Evolutionary conservation across 139 green algal species (phyloP).

Genomic region (Pedinophyceae sp.): DNA sequence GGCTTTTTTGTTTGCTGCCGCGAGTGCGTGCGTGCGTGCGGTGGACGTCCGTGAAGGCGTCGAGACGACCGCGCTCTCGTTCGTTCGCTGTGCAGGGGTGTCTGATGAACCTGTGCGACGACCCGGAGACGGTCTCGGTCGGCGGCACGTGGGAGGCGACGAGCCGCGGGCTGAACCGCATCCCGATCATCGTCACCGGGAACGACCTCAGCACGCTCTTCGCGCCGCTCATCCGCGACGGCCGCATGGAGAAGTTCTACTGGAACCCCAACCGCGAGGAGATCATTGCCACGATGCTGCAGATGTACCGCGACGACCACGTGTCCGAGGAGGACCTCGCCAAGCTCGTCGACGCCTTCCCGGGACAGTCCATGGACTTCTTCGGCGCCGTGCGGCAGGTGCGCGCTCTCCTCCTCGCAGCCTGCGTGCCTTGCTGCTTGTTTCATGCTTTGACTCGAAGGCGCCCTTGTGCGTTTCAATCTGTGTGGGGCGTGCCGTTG

Average conservation of each 20-base stretch:
- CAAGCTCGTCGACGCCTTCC: slow-evolving; percentile 53
- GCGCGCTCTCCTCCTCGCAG: neutral
- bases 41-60: too few relatives aligned
- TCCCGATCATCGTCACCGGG: slow-evolving; percentile 69
- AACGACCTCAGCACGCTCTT: slow-evolving; percentile 79
- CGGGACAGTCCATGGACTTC: slow-evolving; percentile 69
- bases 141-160: neutral
- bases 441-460: neutral
- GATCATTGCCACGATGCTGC: slow-evolving; percentile 40
- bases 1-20: too few relatives aligned
- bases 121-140: slow-evolving; percentile 22
- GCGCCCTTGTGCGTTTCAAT: neutral
- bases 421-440: neutral
- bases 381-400: slow-evolving; percentile 47
- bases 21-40: too few relatives aligned
- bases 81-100: slow-evolving; percentile 43
- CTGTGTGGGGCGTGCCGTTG: too few relatives aligned
- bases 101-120: slow-evolving; percentile 83
- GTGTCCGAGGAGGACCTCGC: slow-evolving; percentile 47
- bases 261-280: slow-evolving; percentile 58
- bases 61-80: too few relatives aligned
- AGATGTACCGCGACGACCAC: slow-evolving; percentile 62
- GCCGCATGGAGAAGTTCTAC: slow-evolving; percentile 43
- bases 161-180: slow-evolving; percentile 9
- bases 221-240: slow-evolving; percentile 79